Base-by-base conservation (phyloP, 2,329 filamentous ascomycete genomes). In the Xylariaceae sp. region DNA sequence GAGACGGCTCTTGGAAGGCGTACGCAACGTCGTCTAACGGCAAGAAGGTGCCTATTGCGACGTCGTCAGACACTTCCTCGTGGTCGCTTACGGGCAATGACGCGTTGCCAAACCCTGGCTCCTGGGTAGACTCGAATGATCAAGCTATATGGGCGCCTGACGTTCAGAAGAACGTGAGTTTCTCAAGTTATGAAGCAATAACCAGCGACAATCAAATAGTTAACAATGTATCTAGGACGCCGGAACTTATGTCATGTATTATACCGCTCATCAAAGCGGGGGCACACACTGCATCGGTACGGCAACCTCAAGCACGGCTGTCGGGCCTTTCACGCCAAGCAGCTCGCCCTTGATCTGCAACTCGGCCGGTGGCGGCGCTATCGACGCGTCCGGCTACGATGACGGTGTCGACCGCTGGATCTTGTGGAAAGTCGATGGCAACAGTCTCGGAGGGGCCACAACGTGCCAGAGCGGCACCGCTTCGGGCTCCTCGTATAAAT, bases 341-440 rank as follows among this genome's bases (percentile, higher is more conserved):
- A 29, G 18, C 21, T 33, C 45, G 9, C 67, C 67, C 6, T 53
- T 70, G 11, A 62, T 67, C 54, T 70, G 67, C 57, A 62, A 69
- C 52, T 58, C 54, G 9, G 61, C 54, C 2, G 59, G 53, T 35
- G 67, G 67, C 3, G 67, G 67, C 40, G 58, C 61, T n/a, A 70
- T 70, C 46, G 67, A 70, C 50, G 52, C 67, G 1, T 60, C 66
- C 7, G 66, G 66, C 3, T 70, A 68, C 41, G 65, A 69, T 18
- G 67, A 70, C 36, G 67, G 67, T 11, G 52, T 49, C 2, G 40
- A 67, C 57, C 66, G 67, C 7, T 70, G 67, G 67, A 64, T 70
- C 33, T 4, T 64, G 6, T 70, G 66, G 66, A 70, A 70, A 39
- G 67, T 67, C n/a, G 67, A 70, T 57, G 67, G 66, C 16, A 68